Evolutionary conservation across 306 rosid genomes (phyloP).

Genomic region (Glycyrrhiza uralensis): DNA sequence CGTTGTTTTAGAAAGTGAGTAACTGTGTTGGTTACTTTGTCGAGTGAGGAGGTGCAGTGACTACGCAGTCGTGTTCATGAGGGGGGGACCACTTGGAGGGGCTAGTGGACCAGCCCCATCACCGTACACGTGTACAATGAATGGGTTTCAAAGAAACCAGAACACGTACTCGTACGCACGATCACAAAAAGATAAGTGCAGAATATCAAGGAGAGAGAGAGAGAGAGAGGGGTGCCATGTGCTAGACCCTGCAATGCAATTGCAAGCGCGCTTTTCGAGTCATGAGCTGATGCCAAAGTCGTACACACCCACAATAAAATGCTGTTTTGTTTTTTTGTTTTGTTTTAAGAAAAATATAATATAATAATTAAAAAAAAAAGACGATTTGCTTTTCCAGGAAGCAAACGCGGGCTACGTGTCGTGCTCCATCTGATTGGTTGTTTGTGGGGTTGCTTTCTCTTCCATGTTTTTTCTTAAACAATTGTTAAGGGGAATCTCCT

Average conservation of each 20-base stretch:
- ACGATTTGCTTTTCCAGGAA: conserved; percentile 9
- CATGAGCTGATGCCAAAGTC: conserved; percentile 23
- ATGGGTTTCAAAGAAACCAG: background rate
- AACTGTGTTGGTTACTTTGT: background rate
- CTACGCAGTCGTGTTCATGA: background rate
- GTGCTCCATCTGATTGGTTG: background rate
- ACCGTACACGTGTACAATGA: conserved; percentile 55
- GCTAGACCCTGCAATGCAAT: conserved; percentile 34
- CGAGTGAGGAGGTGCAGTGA: background rate
- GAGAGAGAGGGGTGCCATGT: conserved; percentile 51
- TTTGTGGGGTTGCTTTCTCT: background rate
- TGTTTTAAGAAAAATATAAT: background rate
- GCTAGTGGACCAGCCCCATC: conserved; percentile 24
- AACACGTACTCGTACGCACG: conserved; percentile 38
- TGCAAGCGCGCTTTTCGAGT: conserved; percentile 21
- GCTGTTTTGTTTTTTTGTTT: conserved; percentile 9
- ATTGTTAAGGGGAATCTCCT: background rate
- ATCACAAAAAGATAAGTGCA: conserved; percentile 33
- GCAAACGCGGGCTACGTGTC: conserved; percentile 19
- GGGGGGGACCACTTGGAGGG: background rate
- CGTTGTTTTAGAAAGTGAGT: background rate
- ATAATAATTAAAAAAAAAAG: background rate
- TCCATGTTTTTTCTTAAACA: background rate
- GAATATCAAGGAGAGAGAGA: conserved; percentile 1
- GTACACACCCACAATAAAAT: conserved; percentile 24